Base-by-base conservation (phyloP, 2,329 filamentous ascomycete species). In the Alternaria sp. region DNA sequence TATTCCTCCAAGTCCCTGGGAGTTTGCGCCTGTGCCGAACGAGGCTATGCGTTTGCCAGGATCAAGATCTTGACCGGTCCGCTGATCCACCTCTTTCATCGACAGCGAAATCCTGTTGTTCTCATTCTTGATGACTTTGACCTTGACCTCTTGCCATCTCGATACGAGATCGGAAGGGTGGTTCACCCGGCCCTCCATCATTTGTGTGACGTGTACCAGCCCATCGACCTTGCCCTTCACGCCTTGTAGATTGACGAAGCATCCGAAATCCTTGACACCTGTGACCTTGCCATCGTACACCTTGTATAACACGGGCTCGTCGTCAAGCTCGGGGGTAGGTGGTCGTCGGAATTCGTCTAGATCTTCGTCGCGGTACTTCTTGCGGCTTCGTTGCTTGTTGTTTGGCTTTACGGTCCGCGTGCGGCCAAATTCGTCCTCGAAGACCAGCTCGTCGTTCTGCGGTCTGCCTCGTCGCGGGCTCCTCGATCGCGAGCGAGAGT, bases 1-100 rank as follows among this genome's bases (percentile, higher is more conserved):
- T 5, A 68, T 69, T 15, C 90, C 90, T 60, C 94, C 92, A 6
- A 98, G 82, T 2, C 89, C 89, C 76, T 95, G 90, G 85, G 91
- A 92, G 73, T 99, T 99, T 11, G 96, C 96, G 8, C 96, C 96
- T 11, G 71, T 71, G 21, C 64, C 68, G 45, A 70, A 64, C 2
- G 95, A 96, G 28, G 92, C 90, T 74, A 98, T 88, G 50, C 91
- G 87, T 62, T 87, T 87, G 67, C 94, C 89, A 0, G 94, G 93
- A 28, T 90, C 88, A 43, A 97, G 82, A 75, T 99, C 96, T 75
- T 89, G 87, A 6, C 96, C 96, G 4, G 92, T 94, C 28, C 88
- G 87, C 78, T 99, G 96, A 71, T 99, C 95, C 15, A 97, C 94
- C 65, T 97, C 95, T 76, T 97, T 97, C 94, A 99, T 97, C 0